phyloP scores from a whole-genome alignment of 2,329 filamentous ascomycete genomes.

The Exophiala alcalophila region DNA sequence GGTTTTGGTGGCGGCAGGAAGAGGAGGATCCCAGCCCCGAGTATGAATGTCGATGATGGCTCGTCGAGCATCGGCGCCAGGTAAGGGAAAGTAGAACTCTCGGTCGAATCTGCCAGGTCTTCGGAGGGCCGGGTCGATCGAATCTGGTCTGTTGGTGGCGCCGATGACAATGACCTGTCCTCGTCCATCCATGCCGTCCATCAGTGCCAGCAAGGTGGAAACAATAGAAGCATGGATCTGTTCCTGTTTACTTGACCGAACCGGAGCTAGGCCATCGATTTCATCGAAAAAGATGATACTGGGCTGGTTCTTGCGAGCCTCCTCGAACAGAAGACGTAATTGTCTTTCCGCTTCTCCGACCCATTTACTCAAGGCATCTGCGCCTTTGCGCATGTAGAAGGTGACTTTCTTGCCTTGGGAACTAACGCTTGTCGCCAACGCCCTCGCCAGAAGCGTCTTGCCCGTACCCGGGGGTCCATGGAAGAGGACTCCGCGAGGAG shows the following conservation, averaged over 20 bases:
- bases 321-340: conserved; percentile 87
- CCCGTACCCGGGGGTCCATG: conserved; percentile 96
- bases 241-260: conserved; percentile 95
- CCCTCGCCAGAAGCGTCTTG: conserved; percentile 93
- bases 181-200: conserved; percentile 98
- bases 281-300: conserved; percentile 99
- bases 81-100: conserved; percentile 96
- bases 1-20: conserved; percentile 74
- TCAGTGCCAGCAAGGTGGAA: conserved; percentile 85
- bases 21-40: conserved; percentile 77
- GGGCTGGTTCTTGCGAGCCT: conserved; percentile 90
- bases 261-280: conserved; percentile 93
- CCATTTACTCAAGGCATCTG: conserved; percentile 97
- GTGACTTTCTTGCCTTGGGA: conserved; percentile 90
- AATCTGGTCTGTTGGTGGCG: conserved; percentile 95
- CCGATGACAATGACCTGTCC: conserved; percentile 98
- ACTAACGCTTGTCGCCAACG: conserved; percentile 85
- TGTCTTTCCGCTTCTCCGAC: conserved; percentile 97
- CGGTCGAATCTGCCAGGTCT: conserved; percentile 92
- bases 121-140: conserved; percentile 91
- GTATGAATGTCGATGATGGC: conserved; percentile 95
- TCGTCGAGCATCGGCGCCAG: conserved; percentile 73
- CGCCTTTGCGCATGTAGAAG: conserved; percentile 99
- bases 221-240: conserved; percentile 98
- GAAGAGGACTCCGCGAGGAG: conserved; percentile 90